Base-by-base conservation (phyloP, 306 rosid genomes). In the Cucurbita ficifolia region DNA sequence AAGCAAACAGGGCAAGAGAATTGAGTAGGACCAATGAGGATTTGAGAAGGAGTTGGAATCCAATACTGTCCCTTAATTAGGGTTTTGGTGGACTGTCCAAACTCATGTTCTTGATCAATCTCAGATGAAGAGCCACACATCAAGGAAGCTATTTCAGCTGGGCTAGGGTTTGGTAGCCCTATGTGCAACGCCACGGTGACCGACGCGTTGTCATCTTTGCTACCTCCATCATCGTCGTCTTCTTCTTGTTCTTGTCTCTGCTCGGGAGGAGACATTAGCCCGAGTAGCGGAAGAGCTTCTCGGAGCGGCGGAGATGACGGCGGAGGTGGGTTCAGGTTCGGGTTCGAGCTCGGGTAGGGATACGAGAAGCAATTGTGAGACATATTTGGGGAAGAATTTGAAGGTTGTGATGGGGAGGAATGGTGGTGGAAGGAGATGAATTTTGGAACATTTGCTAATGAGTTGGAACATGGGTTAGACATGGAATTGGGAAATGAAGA, bases 1-100 rank as follows among this genome's bases (percentile, higher is more conserved):
- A 81, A 90, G 79, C 98, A 93, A 85, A 93, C 97, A 72, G 98
- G 97, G 85, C 98, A 93, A 75, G 97, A 93, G 70, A 93, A 93
- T 82, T 93, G 98, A 0, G 98, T 93, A 8, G 97, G 97, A 79
- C 98, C 96, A 80, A 93, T 90, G 87, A 93, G 98, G 79, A 93
- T 93, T 87, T 93, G 98, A n/a, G 98, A 87, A 79, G 98, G 98
- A 18, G 98, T 93, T 22, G 97, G 97, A 89, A 93, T 93, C 98
- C 98, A 93, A 48, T 90, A 93, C 83, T 90, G 97, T 3, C 98
- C 98, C 80, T 90, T 93, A 87, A 88, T 88, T 49, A 90, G 84
- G 57, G 84, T 85, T 55, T 72, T 81, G 35, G 73, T 58, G 78
- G 78, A 82, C 61, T 83, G 80, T 38, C 88, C 90, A 39, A 85